Conservation (phyloP, 1,284 basidiomycete species). For the Athelia psychrophila region DNA sequence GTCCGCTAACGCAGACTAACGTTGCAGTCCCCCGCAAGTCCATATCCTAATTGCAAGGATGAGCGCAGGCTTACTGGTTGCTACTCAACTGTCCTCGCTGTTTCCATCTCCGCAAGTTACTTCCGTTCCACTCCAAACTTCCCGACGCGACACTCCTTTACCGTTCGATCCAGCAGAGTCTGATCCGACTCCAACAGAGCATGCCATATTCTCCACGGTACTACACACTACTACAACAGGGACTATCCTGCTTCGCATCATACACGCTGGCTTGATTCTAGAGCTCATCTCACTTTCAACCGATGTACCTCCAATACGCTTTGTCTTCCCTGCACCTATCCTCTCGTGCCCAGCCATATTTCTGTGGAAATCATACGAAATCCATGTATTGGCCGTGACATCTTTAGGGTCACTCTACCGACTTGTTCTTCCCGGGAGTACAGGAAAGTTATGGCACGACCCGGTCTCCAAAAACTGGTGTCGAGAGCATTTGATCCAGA, state of each 20-base stretch:
- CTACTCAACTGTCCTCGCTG: constrained; percentile 63
- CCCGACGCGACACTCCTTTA: constrained; percentile 50
- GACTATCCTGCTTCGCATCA: constrained; percentile 69
- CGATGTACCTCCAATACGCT: constrained; percentile 62
- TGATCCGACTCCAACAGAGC: constrained; percentile 67
- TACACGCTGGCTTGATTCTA: constrained; percentile 72
- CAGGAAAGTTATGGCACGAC: constrained; percentile 56
- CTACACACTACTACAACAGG: constrained; percentile 61
- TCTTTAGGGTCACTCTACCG: constrained; percentile 74
- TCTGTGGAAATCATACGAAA: constrained; percentile 52
- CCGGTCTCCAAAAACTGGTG: constrained; percentile 54
- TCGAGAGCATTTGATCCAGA: constrained; percentile 66
- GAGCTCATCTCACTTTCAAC: constrained; percentile 75
- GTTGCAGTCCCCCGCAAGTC: too few relatives aligned
- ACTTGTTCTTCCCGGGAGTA: constrained; percentile 59
- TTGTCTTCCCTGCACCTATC: constrained; percentile 76
- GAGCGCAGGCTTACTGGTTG: constrained; percentile 48
- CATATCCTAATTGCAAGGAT: constrained; percentile 34
- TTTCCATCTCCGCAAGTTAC: constrained; percentile 49
- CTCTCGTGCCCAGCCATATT: constrained; percentile 66
- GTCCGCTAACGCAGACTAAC: too few relatives aligned
- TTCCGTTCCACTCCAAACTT: constrained; percentile 55
- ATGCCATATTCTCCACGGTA: constrained; percentile 65
- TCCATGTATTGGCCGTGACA: constrained; percentile 75
- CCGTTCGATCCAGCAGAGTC: constrained; percentile 37